phyloP scores from a whole-genome alignment of 306 rosid species.

The Geum urbanum region DNA sequence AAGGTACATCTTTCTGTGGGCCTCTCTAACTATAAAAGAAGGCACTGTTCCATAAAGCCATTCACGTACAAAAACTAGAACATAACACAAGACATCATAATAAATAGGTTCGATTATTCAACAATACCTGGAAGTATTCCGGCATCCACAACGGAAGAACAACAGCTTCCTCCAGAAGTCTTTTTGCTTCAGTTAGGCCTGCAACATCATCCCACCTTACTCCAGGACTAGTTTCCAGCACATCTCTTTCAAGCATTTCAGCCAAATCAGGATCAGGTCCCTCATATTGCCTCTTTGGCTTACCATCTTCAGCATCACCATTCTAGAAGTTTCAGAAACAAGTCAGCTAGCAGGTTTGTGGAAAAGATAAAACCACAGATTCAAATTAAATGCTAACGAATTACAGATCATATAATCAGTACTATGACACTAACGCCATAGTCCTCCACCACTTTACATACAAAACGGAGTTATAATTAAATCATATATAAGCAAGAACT shows the following conservation, averaged over 20 bases:
- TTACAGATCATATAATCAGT: neutral
- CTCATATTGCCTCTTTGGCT: slow-evolving; percentile 77
- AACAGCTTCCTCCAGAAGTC: slow-evolving; percentile 98
- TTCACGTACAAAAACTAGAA: neutral
- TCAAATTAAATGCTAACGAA: neutral
- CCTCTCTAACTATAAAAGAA: neutral
- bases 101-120: slow-evolving; percentile 18
- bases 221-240: slow-evolving; percentile 92
- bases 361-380: neutral
- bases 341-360: neutral
- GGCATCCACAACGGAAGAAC: slow-evolving; percentile 99
- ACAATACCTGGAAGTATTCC: slow-evolving; percentile 84
- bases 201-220: slow-evolving; percentile 99
- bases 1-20: neutral
- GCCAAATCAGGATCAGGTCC: slow-evolving; percentile 99
- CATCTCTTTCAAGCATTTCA: slow-evolving; percentile 96
- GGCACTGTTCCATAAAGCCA: neutral
- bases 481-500: neutral
- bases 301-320: slow-evolving; percentile 84
- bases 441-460: neutral
- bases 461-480: neutral
- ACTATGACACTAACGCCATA: neutral
- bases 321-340: slow-evolving; percentile 36
- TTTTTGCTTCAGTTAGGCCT: slow-evolving; percentile 87
- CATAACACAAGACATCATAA: neutral